A percentile compares a stretch with the other conserved stretches of the same genome.
Evolutionary conservation across 1,139 yeast species (phyloP).

Genomic region (Yamadazyma atlantica): DNA sequence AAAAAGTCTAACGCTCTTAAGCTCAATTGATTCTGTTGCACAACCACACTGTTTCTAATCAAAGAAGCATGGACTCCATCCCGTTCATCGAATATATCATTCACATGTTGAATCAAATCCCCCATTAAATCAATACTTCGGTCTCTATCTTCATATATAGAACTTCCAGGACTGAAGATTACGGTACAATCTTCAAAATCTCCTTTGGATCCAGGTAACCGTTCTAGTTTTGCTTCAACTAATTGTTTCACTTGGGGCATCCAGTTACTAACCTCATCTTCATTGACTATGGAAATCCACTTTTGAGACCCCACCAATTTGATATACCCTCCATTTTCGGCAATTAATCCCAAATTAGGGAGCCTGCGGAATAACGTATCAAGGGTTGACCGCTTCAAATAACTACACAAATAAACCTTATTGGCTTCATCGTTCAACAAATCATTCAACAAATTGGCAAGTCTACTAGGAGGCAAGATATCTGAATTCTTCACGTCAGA

Average conservation of each 20-base stretch:
- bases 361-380: conserved; percentile 68
- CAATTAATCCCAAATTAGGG: conserved; percentile 75
- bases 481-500: conserved; percentile 27
- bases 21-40: conserved; percentile 57
- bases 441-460: conserved; percentile 48
- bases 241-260: conserved; percentile 59
- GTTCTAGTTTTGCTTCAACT: conserved; percentile 66
- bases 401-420: conserved; percentile 70
- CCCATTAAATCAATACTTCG: conserved; percentile 73
- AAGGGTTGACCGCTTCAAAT: conserved; percentile 60
- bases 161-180: conserved; percentile 68
- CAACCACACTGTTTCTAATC: conserved; percentile 66
- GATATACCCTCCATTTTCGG: conserved; percentile 84
- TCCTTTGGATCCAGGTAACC: conserved; percentile 76
- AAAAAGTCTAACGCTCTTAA: conserved; percentile 54
- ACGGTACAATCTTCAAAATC: conserved; percentile 76
- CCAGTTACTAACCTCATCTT: conserved; percentile 54
- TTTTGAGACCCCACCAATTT: conserved; percentile 50
- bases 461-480: conserved; percentile 47
- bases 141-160: conserved; percentile 59
- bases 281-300: conserved; percentile 70
- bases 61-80: conserved; percentile 78
- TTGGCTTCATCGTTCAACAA: conserved; percentile 52
- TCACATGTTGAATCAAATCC: conserved; percentile 81
- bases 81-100: conserved; percentile 61